A percentile compares a stretch with the other conserved stretches of the same genome.
phyloP scores from a whole-genome alignment of 2,329 filamentous ascomycete genomes.

The Penicillium sp. region DNA sequence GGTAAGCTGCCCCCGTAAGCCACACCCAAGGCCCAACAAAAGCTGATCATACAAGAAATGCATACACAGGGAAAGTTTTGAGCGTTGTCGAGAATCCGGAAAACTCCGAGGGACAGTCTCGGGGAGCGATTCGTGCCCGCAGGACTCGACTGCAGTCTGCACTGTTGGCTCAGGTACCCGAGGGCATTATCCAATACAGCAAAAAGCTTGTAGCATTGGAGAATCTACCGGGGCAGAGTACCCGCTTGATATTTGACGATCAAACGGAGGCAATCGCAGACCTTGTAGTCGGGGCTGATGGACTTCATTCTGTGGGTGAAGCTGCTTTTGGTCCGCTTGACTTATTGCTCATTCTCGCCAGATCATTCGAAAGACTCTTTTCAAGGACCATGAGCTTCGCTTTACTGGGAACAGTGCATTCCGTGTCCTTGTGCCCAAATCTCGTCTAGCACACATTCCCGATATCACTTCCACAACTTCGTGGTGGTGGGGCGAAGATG shows the following conservation, averaged over 20 bases:
- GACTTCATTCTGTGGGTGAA: conserved; percentile 50
- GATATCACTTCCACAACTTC: conserved; percentile 36
- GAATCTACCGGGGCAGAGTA: conserved; percentile 38
- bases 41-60: conserved; percentile 8
- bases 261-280: conserved; percentile 43
- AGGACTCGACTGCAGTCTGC: conserved; percentile 50
- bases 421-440: conserved; percentile 46
- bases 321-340: neutral
- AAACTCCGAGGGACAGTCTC: conserved; percentile 13
- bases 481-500: conserved; percentile 49
- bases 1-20: neutral
- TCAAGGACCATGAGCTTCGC: conserved; percentile 46
- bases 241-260: conserved; percentile 51
- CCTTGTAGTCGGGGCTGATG: conserved; percentile 55
- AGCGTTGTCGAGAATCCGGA: conserved; percentile 27
- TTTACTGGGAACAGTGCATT: conserved; percentile 55
- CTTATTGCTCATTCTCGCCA: conserved; percentile 13
- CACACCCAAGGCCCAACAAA: neutral
- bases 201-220: conserved; percentile 47
- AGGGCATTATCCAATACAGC: conserved; percentile 46
- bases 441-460: conserved; percentile 33
- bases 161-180: conserved; percentile 49
- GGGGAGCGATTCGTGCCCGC: conserved; percentile 29
- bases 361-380: conserved; percentile 46
- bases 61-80: conserved; percentile 13